Conservation (phyloP, 164 flowering plant species). For the Macadamia integrifolia region DNA sequence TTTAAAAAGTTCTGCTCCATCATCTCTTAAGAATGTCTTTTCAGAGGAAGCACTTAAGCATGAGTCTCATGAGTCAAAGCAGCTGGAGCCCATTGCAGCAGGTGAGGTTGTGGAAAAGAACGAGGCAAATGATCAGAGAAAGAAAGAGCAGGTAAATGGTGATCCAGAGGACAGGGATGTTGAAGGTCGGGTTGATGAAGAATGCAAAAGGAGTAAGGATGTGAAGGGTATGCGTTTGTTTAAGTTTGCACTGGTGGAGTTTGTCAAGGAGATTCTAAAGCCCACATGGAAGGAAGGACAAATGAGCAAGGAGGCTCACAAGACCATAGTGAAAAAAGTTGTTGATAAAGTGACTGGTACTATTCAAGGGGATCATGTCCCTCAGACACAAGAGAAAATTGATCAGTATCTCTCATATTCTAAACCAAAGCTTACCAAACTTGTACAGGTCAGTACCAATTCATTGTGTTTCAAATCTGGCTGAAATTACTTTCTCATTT, state of each 20-base stretch:
- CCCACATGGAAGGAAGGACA: slow-evolving; percentile 94
- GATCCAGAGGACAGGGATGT: slow-evolving; percentile 25
- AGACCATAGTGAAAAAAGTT: slow-evolving; percentile 84
- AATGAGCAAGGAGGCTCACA: slow-evolving; percentile 73
- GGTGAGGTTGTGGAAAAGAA: slow-evolving; percentile 5
- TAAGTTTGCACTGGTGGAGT: slow-evolving; percentile 71
- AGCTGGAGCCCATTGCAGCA: slow-evolving; percentile 10
- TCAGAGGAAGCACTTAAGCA: slow-evolving; percentile 12
- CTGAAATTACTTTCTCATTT: too few species aligned
- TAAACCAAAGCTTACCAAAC: slow-evolving; percentile 70
- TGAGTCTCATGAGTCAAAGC: slow-evolving; percentile 14
- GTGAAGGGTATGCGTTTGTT: slow-evolving; percentile 52
- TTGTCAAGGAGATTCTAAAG: slow-evolving; percentile 82
- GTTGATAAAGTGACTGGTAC: slow-evolving; percentile 73
- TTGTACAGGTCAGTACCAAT: slow-evolving; percentile 59
- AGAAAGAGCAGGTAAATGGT: slow-evolving; percentile 23
- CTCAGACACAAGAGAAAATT: slow-evolving; percentile 72
- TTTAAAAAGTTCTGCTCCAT: slow-evolving; percentile 7
- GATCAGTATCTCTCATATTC: slow-evolving; percentile 67
- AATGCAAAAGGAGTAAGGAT: slow-evolving; percentile 43
- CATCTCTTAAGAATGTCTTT: slow-evolving; percentile 11
- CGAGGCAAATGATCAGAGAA: slow-evolving; percentile 7
- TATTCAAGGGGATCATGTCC: slow-evolving; percentile 51
- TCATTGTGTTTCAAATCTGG: too few species aligned
- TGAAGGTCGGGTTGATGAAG: slow-evolving; percentile 24